phyloP scores from a whole-genome alignment of 169 alveolate species.

The Plasmodium berghei region DNA sequence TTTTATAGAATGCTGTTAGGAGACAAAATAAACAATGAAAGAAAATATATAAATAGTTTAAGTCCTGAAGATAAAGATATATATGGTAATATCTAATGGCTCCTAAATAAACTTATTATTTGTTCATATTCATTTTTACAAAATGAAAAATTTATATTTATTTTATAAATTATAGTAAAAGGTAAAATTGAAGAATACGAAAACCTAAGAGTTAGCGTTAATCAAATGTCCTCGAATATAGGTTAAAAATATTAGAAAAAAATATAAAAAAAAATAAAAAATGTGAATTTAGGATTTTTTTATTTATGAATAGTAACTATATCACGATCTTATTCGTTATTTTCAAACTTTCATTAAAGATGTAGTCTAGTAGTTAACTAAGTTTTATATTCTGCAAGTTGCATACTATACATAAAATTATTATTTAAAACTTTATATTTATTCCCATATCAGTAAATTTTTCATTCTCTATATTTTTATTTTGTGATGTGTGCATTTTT shows the following conservation, averaged over 20 bases:
- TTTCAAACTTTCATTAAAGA: neutral
- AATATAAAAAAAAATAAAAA: neutral
- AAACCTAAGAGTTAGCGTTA: conserved; percentile 25
- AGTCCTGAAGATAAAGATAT: conserved; percentile 17
- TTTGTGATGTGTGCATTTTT: neutral
- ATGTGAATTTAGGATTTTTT: neutral
- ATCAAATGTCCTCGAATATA: conserved; percentile 31
- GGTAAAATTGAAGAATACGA: conserved; percentile 30
- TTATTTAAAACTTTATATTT: no score
- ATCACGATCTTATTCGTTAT: neutral
- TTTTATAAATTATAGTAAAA: conserved; percentile 6
- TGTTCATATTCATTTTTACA: neutral
- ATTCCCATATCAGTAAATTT: no score
- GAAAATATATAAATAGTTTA: conserved; percentile 25
- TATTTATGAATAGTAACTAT: neutral
- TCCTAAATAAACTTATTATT: neutral
- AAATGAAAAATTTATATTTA: neutral
- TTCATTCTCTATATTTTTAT: no score
- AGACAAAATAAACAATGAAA: conserved; percentile 27
- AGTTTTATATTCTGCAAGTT: neutral
- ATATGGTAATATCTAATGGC: conserved; percentile 10
- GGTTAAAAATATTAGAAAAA: neutral
- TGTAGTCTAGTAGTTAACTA: neutral
- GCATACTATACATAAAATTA: neutral
- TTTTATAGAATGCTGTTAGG: conserved; percentile 4